phyloP scores from a whole-genome alignment of 805 yeast species.

The Saccharomycopsis schoenii region DNA sequence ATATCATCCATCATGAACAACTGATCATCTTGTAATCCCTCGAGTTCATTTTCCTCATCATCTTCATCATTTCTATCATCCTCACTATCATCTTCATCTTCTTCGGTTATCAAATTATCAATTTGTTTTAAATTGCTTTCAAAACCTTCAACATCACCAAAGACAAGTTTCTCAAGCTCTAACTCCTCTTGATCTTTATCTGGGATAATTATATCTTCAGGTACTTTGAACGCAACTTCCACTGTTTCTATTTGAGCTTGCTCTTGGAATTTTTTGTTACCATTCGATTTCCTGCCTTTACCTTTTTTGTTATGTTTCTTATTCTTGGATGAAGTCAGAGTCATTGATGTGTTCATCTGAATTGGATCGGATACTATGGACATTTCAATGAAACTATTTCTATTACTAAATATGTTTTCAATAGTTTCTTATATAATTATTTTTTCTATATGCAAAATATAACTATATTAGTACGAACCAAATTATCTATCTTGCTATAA shows the following conservation, averaged over 20 bases:
- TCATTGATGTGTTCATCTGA: background rate
- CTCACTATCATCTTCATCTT: slow-evolving; percentile 33
- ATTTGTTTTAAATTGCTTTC: slow-evolving; percentile 48
- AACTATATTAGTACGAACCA: no score
- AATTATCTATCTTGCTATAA: background rate
- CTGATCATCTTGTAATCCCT: slow-evolving; percentile 36
- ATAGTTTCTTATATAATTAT: background rate
- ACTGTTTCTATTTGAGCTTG: background rate
- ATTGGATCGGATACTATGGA: background rate
- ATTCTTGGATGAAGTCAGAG: background rate
- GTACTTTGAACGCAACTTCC: background rate
- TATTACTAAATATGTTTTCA: no score
- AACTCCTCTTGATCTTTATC: slow-evolving; percentile 82
- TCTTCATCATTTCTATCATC: slow-evolving; percentile 26
- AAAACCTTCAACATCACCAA: slow-evolving; percentile 79
- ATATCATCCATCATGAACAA: slow-evolving; percentile 48
- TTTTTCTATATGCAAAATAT: background rate
- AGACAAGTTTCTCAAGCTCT: slow-evolving; percentile 70
- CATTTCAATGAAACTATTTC: background rate
- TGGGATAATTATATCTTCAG: slow-evolving; percentile 30
- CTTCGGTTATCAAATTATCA: slow-evolving; percentile 40
- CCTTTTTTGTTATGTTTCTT: background rate
- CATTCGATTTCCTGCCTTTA: background rate
- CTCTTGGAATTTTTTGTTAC: background rate
- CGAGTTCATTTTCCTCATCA: slow-evolving; percentile 24